Evolutionary conservation across 805 yeast genomes (phyloP).

Genomic region (Clavispora phyllophila): DNA sequence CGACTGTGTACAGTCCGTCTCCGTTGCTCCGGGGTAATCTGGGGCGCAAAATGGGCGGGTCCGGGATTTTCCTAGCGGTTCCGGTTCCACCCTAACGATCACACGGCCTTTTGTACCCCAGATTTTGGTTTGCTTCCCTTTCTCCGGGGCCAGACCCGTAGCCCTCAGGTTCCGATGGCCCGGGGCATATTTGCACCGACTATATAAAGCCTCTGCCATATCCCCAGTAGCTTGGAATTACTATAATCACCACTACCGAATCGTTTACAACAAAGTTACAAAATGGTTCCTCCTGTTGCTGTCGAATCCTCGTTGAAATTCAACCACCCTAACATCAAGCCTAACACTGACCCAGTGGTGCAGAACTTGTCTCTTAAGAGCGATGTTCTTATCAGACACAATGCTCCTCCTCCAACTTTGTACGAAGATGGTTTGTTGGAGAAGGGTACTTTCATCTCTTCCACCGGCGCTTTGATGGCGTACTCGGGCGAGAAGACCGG

Average conservation of each 20-base stretch:
- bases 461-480: constrained; percentile 93
- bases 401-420: constrained; percentile 86
- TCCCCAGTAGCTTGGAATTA: background rate
- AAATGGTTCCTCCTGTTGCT: constrained; percentile 43
- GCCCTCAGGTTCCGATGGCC: constrained; percentile 1
- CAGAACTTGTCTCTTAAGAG: constrained; percentile 44
- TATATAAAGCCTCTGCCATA: background rate
- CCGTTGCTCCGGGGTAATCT: constrained; percentile 1
- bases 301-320: constrained; percentile 41
- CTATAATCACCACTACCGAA: no score
- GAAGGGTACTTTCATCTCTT: constrained; percentile 83
- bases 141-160: constrained; percentile 12
- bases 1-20: background rate
- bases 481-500: constrained; percentile 96
- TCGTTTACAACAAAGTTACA: background rate
- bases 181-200: background rate
- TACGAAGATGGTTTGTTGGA: constrained; percentile 94
- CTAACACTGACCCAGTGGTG: constrained; percentile 38
- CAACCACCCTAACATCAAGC: constrained; percentile 34
- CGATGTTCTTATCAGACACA: constrained; percentile 73
- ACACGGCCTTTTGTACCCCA: background rate
- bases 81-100: background rate
- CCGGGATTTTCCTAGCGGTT: constrained; percentile 1
- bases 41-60: constrained; percentile 1
- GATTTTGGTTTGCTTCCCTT: constrained; percentile 8